Conservation (phyloP, 306 rosid species). For the Pyrus pyrifolia region DNA sequence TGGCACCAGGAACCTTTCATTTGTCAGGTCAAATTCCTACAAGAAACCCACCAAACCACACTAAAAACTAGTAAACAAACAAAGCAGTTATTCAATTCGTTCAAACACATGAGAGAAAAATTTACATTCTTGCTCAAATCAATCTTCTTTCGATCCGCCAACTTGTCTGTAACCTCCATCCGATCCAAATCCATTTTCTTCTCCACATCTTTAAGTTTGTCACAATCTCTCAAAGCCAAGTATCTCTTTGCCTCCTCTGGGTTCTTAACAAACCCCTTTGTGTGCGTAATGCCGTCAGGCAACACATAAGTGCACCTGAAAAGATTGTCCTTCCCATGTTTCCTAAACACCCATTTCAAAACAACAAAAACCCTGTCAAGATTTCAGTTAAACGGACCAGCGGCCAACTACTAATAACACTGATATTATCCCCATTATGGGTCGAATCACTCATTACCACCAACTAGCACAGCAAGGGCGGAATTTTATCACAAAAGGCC, state of each 20-base stretch:
- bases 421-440: background rate
- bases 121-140: slow-evolving; percentile 75
- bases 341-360: slow-evolving; percentile 30
- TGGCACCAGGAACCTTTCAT: slow-evolving; percentile 90
- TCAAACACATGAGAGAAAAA: background rate
- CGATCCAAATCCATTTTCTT: slow-evolving; percentile 17
- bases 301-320: slow-evolving; percentile 78
- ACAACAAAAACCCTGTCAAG: background rate
- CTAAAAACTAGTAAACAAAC: background rate
- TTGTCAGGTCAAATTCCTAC: slow-evolving; percentile 89
- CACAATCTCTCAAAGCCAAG: slow-evolving; percentile 36
- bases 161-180: slow-evolving; percentile 25
- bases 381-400: background rate
- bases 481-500: background rate
- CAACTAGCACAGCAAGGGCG: background rate
- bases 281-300: slow-evolving; percentile 75
- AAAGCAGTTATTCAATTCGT: background rate
- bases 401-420: background rate
- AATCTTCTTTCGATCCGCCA: slow-evolving; percentile 42
- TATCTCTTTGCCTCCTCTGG: slow-evolving; percentile 58
- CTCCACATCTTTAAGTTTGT: slow-evolving; percentile 12
- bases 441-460: background rate
- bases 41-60: slow-evolving; percentile 4
- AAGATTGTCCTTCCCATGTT: slow-evolving; percentile 54
- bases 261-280: slow-evolving; percentile 72